Evolutionary conservation across 1,284 basidiomycete species (phyloP).

Genomic region (Boletellus deceptivus): DNA sequence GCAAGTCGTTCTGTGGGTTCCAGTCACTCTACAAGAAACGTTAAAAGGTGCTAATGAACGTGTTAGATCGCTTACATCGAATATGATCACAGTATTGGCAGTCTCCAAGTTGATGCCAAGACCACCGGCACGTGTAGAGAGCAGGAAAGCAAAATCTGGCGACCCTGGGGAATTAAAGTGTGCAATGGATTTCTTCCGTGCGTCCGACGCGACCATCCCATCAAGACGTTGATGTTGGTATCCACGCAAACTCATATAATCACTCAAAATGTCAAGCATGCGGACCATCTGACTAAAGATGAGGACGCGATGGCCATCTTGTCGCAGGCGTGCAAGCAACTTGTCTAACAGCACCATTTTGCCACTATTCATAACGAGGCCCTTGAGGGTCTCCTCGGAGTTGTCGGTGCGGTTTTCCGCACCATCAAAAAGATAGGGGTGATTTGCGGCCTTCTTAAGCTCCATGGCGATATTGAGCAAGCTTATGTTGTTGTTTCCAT

Average conservation of each 20-base stretch:
- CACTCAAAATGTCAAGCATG: slow-evolving; percentile 97
- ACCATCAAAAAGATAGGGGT: slow-evolving; percentile 97
- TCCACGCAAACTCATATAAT: slow-evolving; percentile 90
- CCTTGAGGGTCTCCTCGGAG: slow-evolving; percentile 87
- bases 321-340: slow-evolving; percentile 84
- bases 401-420: slow-evolving; percentile 79
- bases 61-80: slow-evolving; percentile 69
- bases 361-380: slow-evolving; percentile 96
- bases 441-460: slow-evolving; percentile 96
- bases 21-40: slow-evolving; percentile 68
- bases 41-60: slow-evolving; percentile 17
- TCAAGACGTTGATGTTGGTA: slow-evolving; percentile 97
- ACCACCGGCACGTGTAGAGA: slow-evolving; percentile 96
- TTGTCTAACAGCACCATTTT: slow-evolving; percentile 98
- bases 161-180: slow-evolving; percentile 95
- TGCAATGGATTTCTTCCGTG: slow-evolving; percentile 90
- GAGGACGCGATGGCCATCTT: slow-evolving; percentile 92
- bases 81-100: slow-evolving; percentile 98
- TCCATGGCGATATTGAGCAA: slow-evolving; percentile 97
- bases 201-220: slow-evolving; percentile 91
- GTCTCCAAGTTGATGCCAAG: slow-evolving; percentile 98
- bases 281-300: slow-evolving; percentile 99
- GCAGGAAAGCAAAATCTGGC: slow-evolving; percentile 94
- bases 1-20: slow-evolving; percentile 98
- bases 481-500: slow-evolving; percentile 84